Evolutionary conservation across 257 asterid species (phyloP), one percentile per base, ranked within the genome.

Genomic region (Misopates orontium): DNA sequence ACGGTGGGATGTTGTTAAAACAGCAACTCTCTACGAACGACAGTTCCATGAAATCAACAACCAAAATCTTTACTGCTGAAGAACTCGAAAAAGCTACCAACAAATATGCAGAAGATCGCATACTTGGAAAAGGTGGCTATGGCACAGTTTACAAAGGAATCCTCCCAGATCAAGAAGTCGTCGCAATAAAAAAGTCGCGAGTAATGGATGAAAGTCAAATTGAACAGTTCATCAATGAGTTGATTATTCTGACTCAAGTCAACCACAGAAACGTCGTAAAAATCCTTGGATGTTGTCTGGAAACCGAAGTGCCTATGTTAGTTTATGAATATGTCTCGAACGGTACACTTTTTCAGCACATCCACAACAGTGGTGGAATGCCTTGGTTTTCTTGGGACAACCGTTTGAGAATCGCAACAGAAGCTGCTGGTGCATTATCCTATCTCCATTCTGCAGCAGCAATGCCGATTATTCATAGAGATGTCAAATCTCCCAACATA

Each of bases 101-200:
- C 49, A 77, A 77, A 14, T 82, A 76, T 7, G 77, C 80, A 0
- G 77, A 73, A 11, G 83, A 79, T 41, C 63, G 76, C 1, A 74
- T 79, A 25, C 83, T 82, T 19, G 83, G 85, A 16, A 59, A 62
- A 66, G 87, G 87, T 23, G 85, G 87, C 11, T 69, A 79, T 64
- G 85, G 83, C 11, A 65, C 68, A 0, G 82, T 80, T 11, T 78
- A 77, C 56, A 75, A 78, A 70, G 81, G 81, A 21, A 66, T 79
- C 18, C 73, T 79, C 1, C 56, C 45, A 0, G 75, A 82, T 56
- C 68, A 71, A n/a, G 73, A 56, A 16, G 23, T 73, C 0, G 79
- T 82, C 1, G 87, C 87, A 1, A 67, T 82, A 6, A 83, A 79
- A 28, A 79, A 76, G 23, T 76, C 79, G 1, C 69, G 75, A 40